A percentile compares a stretch with the other conserved stretches of the same genome.
phyloP scores from a whole-genome alignment of 805 yeast species.

The Pichia scutulata region DNA sequence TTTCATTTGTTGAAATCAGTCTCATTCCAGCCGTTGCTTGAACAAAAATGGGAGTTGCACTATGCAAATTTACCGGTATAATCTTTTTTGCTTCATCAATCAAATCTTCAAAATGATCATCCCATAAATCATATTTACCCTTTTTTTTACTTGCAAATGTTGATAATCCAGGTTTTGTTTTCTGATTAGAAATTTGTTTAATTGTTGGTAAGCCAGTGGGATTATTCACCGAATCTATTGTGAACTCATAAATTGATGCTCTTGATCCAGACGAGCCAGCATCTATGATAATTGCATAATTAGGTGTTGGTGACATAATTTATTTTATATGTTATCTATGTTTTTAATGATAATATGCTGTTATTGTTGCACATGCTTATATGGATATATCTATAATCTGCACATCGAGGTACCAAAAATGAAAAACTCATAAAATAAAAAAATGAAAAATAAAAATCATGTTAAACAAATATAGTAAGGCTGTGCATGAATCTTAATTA shows the following conservation, averaged over 20 bases:
- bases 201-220: slow-evolving; percentile 16
- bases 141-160: slow-evolving; percentile 46
- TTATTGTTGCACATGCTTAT: neutral
- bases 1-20: slow-evolving; percentile 49
- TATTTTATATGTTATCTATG: neutral
- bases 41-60: slow-evolving; percentile 78
- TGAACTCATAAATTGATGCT: slow-evolving; percentile 77
- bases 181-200: slow-evolving; percentile 55
- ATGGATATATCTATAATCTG: neutral
- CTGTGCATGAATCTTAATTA: too few species aligned
- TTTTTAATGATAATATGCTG: too few species aligned
- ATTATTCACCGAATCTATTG: slow-evolving; percentile 26
- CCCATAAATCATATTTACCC: slow-evolving; percentile 45
- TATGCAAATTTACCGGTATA: slow-evolving; percentile 54
- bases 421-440: neutral
- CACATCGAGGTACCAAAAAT: neutral
- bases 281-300: slow-evolving; percentile 85
- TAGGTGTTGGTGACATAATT: slow-evolving; percentile 1
- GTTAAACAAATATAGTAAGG: neutral
- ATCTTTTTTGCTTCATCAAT: slow-evolving; percentile 61
- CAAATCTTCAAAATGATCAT: slow-evolving; percentile 57
- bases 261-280: slow-evolving; percentile 96
- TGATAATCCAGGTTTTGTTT: slow-evolving; percentile 82
- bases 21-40: slow-evolving; percentile 98
- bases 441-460: neutral